phyloP scores from a whole-genome alignment of 306 rosid species.

The Luffa acutangula region DNA sequence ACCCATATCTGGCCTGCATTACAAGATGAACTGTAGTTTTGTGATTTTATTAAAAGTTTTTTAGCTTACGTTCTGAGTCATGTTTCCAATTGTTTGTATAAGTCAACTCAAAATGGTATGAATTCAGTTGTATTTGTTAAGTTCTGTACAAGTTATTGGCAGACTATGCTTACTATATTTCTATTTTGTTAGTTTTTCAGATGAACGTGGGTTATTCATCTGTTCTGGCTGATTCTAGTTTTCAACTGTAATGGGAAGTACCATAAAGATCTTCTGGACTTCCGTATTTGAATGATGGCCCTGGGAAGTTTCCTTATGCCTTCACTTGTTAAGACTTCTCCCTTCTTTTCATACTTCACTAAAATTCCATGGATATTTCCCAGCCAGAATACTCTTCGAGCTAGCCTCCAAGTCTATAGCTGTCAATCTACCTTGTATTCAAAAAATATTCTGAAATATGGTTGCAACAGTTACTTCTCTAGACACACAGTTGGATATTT shows the following conservation, averaged over 20 bases:
- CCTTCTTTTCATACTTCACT: constrained; percentile 30
- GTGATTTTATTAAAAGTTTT: not conserved
- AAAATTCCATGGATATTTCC: constrained; percentile 27
- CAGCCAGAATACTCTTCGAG: constrained; percentile 5
- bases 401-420: constrained; percentile 6
- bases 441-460: not conserved
- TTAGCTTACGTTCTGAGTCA: not conserved
- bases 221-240: not conserved
- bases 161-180: not conserved
- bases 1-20: not conserved
- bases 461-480: not conserved
- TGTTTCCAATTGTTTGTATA: not conserved
- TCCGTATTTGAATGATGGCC: constrained; percentile 10
- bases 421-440: not conserved
- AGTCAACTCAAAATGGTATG: not conserved
- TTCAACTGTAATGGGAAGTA: not conserved
- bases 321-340: constrained; percentile 27
- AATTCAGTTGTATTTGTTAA: not conserved
- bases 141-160: not conserved
- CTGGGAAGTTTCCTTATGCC: constrained; percentile 20
- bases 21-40: not conserved
- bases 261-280: not conserved
- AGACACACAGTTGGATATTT: constrained; percentile 8
- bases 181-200: not conserved
- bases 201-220: not conserved